These are phyloP conservation scores for Podaxis carcinomalis DNA, from an alignment of 768 basidiomycete genomes.

Conservation along the genomic window DNA sequence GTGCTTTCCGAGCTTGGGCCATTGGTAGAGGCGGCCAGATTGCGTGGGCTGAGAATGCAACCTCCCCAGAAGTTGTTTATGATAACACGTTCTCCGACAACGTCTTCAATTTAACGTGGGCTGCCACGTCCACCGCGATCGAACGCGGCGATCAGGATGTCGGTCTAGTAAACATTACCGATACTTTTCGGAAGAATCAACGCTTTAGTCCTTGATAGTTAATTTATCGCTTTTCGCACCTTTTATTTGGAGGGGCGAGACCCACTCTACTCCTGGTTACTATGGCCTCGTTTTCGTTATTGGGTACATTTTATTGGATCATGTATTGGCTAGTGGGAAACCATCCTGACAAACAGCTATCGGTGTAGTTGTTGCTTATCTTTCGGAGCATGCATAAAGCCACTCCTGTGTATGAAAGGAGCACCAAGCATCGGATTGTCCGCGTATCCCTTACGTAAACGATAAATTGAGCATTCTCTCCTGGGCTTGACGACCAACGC, in stretches of 20 bases:
- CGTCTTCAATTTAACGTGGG: constrained; percentile 48
- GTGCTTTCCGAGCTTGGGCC: constrained; percentile 49
- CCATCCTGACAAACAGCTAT: neutral
- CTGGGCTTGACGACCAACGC: neutral
- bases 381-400: neutral
- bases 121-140: constrained; percentile 34
- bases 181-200: constrained; percentile 29
- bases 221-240: constrained; percentile 14
- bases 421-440: neutral
- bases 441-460: neutral
- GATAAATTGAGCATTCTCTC: neutral
- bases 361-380: neutral
- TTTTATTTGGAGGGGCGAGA: constrained; percentile 4
- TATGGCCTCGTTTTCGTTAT: neutral
- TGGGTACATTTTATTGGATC: constrained; percentile 2
- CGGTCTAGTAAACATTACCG: constrained; percentile 41
- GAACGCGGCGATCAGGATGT: constrained; percentile 24
- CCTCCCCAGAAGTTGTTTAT: constrained; percentile 44
- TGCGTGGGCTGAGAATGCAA: constrained; percentile 50
- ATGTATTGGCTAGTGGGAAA: constrained; percentile 4
- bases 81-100: constrained; percentile 42
- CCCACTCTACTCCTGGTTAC: neutral
- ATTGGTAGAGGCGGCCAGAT: constrained; percentile 36
- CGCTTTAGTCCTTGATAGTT: constrained; percentile 27
- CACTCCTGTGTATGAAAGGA: neutral